Conservation (phyloP, 495 filamentous ascomycete genomes). For the Halenospora varia region DNA sequence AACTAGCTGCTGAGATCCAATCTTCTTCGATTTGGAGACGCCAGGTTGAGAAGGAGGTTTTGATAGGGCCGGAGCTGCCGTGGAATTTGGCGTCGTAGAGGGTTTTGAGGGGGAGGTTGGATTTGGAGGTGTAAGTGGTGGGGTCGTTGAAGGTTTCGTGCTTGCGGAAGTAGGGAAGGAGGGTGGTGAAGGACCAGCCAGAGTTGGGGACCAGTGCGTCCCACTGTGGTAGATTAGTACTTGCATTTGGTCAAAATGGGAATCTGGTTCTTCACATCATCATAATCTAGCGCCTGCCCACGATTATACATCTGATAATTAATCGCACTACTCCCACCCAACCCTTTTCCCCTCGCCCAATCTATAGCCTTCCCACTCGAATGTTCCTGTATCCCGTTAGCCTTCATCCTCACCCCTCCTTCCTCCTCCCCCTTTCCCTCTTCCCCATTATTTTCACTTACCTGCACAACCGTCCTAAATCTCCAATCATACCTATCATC, state of each 20-base stretch:
- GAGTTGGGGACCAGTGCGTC: slow-evolving; percentile 27
- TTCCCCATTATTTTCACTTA: slow-evolving; percentile 53
- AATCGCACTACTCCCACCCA: slow-evolving; percentile 47
- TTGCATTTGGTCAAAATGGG: too few species aligned
- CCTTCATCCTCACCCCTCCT: too few species aligned
- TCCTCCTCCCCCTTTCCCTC: too few species aligned
- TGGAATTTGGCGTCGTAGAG: slow-evolving; percentile 32
- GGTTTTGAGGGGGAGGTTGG: slow-evolving; percentile 30
- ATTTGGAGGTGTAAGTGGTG: background rate
- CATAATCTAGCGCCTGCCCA: slow-evolving; percentile 30
- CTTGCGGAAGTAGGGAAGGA: slow-evolving; percentile 50
- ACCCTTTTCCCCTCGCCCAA: slow-evolving; percentile 41
- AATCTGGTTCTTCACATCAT: too few species aligned
- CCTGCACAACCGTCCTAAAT: slow-evolving; percentile 54
- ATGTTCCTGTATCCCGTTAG: slow-evolving; percentile 45
- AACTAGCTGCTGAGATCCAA: background rate
- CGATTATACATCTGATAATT: slow-evolving; percentile 42
- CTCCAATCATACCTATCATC: slow-evolving; percentile 51
- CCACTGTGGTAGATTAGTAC: too few species aligned
- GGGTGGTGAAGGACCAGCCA: slow-evolving; percentile 35
- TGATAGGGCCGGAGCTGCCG: slow-evolving; percentile 40
- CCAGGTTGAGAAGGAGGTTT: slow-evolving; percentile 50
- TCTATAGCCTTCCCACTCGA: slow-evolving; percentile 50
- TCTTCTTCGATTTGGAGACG: slow-evolving; percentile 40
- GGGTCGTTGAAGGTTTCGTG: slow-evolving; percentile 49